phyloP scores from a whole-genome alignment of 2,329 filamentous ascomycete species.

The Ceratocystis harringtonii region DNA sequence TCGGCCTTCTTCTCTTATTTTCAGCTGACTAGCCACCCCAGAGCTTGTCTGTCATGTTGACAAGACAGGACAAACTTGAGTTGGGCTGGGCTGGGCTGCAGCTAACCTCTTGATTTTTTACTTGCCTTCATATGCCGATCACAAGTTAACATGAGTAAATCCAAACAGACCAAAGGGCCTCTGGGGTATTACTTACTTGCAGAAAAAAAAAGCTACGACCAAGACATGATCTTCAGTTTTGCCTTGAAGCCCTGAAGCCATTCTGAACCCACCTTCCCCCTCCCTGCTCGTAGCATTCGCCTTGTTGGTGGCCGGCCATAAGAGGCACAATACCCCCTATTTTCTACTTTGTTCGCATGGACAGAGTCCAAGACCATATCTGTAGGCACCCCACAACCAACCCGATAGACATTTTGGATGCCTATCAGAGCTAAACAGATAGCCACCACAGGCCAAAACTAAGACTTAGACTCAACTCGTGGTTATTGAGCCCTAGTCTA shows the following conservation, averaged over 20 bases:
- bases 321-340: not conserved
- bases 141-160: slow-evolving; percentile 1
- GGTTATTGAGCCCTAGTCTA: not conserved
- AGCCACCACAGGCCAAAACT: no score
- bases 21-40: slow-evolving; percentile 2
- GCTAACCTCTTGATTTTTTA: not conserved
- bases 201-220: not conserved
- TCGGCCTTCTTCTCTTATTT: not conserved
- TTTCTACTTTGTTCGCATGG: not conserved
- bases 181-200: not conserved
- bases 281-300: no score
- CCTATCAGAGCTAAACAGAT: no score
- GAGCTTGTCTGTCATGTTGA: not conserved
- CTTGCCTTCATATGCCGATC: not conserved
- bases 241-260: not conserved
- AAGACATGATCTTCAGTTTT: not conserved
- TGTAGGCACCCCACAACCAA: not conserved
- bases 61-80: not conserved
- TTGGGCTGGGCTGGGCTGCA: not conserved
- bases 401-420: no score
- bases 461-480: no score
- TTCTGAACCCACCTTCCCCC: not conserved
- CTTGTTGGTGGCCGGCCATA: not conserved
- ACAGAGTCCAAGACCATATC: not conserved
- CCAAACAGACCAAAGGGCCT: not conserved